Base-by-base conservation (phyloP, 1,284 basidiomycete genomes). In the Cystobasidium sp. region DNA sequence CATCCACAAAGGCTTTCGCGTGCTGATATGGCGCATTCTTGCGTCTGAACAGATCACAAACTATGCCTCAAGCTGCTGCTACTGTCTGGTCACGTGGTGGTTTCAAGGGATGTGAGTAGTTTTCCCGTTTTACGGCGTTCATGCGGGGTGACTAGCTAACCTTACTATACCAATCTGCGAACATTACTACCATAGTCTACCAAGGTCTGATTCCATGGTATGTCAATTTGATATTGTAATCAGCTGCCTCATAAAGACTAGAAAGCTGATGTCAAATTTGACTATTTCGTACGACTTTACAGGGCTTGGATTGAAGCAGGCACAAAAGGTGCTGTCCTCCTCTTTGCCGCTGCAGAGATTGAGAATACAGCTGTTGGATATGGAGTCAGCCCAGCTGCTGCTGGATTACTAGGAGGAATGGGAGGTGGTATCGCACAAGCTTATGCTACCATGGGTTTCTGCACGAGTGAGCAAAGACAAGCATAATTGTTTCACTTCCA, bases 261-360 rank as follows among this genome's bases (percentile, higher is more conserved):
- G 31, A 31, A 31, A 31, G 31, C 31, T 31, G 31, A 31, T 31
- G 37, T 18, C 6, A 51, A 18, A 2, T 74, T 14, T 24, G 4
- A 47, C 2, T 14, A 65, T 39, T 68, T 41, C 14, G 52, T 46
- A 59, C 18, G 20, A 46, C 5, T 51, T 31, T 43, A 61, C 6
- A 77, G 94, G 93, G 97, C 97, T 39, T 99, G 97, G 97, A 97
- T 99, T 81, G 97, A 99, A 83, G 97, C 96, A 1, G 97, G 95
- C 0, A 99, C 97, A 2, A 99, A 99, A 83, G 97, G 97, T 67
- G 97, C 88, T 68, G 97, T 99, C 49, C 87, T 99, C 49, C 86
- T 99, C 76, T 99, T 99, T 85, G 91, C 95, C 41, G 94, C 96
- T 24, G 91, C 94, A 3, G 97, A 98, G 83, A 91, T 99, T 66